A percentile compares a stretch with the other conserved stretches of the same genome.
phyloP scores from a whole-genome alignment of 164 flowering plant species.

The Berberis vulgaris region DNA sequence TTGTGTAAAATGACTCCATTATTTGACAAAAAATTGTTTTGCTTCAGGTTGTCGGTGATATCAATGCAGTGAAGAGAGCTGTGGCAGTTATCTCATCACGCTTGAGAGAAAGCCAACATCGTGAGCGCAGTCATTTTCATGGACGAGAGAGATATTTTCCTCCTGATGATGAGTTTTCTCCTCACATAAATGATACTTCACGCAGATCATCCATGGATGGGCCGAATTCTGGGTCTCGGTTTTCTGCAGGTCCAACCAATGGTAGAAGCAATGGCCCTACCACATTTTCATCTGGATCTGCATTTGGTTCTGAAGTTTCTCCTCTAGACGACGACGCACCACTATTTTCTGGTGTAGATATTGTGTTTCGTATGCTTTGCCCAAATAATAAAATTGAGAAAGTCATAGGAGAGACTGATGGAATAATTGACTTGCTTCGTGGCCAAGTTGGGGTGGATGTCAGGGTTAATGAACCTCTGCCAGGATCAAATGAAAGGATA shows the following conservation, averaged over 20 bases:
- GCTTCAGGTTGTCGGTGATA: constrained; percentile 74
- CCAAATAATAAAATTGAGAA: constrained; percentile 62
- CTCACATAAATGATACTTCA: constrained; percentile 34
- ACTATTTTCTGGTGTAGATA: constrained; percentile 47
- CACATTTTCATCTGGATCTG: constrained; percentile 40
- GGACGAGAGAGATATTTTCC: constrained; percentile 66
- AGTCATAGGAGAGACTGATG: constrained; percentile 71
- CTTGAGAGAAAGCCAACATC: constrained; percentile 90
- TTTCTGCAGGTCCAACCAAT: constrained; percentile 23
- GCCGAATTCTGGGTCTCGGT: constrained; percentile 33
- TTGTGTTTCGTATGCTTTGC: constrained; percentile 88
- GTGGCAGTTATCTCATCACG: constrained; percentile 75
- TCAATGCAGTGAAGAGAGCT: constrained; percentile 74
- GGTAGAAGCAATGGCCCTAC: constrained; percentile 34
- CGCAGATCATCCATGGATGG: constrained; percentile 15
- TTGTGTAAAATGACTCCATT: too few species aligned
- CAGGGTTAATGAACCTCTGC: constrained; percentile 52
- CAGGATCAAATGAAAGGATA: constrained; percentile 67
- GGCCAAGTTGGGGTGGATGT: constrained; percentile 87
- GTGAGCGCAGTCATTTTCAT: constrained; percentile 74
- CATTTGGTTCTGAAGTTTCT: constrained; percentile 36
- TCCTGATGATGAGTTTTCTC: constrained; percentile 53
- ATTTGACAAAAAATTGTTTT: not conserved
- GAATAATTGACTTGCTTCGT: constrained; percentile 71
- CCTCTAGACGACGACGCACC: constrained; percentile 38